These are phyloP conservation scores for Pachysandra terminalis DNA, from an alignment of 164 flowering plant species.

Conservation along the genomic window DNA sequence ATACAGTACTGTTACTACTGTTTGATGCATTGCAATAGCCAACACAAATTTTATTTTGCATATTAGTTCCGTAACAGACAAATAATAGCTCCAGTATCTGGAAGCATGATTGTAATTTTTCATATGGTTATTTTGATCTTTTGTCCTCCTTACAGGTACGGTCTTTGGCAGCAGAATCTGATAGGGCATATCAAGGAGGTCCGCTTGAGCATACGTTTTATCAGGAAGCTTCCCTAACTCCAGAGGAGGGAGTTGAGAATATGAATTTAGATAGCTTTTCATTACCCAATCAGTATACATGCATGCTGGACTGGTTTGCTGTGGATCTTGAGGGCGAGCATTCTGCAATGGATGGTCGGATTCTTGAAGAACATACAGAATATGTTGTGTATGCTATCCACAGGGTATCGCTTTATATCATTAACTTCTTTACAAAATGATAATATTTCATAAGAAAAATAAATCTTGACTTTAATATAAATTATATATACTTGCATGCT, in stretches of 20 bases:
- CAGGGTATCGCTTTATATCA: constrained; percentile 50
- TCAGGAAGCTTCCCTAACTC: constrained; percentile 52
- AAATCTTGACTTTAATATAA: not conserved
- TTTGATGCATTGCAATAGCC: not conserved
- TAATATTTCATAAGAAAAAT: not conserved
- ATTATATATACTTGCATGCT: constrained; percentile 14
- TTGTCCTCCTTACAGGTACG: constrained; percentile 56
- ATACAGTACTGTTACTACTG: not conserved
- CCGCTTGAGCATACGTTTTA: constrained; percentile 72
- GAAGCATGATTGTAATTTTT: no score
- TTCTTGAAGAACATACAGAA: constrained; percentile 94
- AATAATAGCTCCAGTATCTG: no score
- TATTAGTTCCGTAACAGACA: no score
- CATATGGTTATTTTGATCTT: no score
- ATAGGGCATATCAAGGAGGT: constrained; percentile 94
- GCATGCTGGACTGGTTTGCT: constrained; percentile 91
- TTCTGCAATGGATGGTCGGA: constrained; percentile 98
- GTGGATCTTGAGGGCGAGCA: constrained; percentile 99
- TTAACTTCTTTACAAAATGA: not conserved
- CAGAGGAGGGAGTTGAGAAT: constrained; percentile 46
- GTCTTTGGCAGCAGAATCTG: constrained; percentile 92
- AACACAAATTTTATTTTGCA: not conserved
- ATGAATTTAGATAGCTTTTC: constrained; percentile 31
- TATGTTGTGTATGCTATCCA: constrained; percentile 95
- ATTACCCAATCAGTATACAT: constrained; percentile 56